Conservation (phyloP, 1,284 basidiomycete genomes). For the Cryptococcus wingfieldii region DNA sequence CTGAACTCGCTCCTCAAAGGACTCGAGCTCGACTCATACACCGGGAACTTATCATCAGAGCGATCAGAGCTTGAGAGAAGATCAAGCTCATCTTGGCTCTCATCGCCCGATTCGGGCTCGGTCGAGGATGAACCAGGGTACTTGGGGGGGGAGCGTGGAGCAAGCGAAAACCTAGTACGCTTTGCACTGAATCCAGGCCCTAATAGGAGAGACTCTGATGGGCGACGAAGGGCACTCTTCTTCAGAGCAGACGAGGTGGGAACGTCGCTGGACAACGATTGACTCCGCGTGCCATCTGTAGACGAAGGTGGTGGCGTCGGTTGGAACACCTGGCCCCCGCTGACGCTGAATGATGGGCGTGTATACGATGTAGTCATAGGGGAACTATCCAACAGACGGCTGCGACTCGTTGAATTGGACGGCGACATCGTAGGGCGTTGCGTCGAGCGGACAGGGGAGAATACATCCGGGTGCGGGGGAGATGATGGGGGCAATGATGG, state of each 20-base stretch:
- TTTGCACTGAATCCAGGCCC: conserved; percentile 9
- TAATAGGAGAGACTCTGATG: conserved; percentile 5
- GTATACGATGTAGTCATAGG: conserved; percentile 3
- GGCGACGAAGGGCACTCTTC: conserved; percentile 13
- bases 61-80: background rate
- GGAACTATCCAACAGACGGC: conserved; percentile 2
- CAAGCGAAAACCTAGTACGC: conserved; percentile 20
- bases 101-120: conserved; percentile 7
- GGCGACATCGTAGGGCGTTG: conserved; percentile 18
- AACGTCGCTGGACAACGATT: conserved; percentile 12
- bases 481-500: conserved; percentile 15
- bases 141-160: conserved; percentile 3
- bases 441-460: background rate
- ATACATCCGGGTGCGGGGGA: conserved; percentile 1
- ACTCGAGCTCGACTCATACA: conserved; percentile 4
- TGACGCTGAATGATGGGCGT: background rate
- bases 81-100: conserved; percentile 9
- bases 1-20: conserved; percentile 16
- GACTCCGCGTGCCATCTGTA: conserved; percentile 5
- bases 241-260: conserved; percentile 4
- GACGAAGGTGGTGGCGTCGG: conserved; percentile 17
- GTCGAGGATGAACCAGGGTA: conserved; percentile 11
- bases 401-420: conserved; percentile 3
- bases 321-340: background rate
- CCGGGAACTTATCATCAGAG: background rate